These are phyloP conservation scores for Uronychia binucleata DNA, from an alignment of 73 alveolate species.

Conservation along the genomic window DNA sequence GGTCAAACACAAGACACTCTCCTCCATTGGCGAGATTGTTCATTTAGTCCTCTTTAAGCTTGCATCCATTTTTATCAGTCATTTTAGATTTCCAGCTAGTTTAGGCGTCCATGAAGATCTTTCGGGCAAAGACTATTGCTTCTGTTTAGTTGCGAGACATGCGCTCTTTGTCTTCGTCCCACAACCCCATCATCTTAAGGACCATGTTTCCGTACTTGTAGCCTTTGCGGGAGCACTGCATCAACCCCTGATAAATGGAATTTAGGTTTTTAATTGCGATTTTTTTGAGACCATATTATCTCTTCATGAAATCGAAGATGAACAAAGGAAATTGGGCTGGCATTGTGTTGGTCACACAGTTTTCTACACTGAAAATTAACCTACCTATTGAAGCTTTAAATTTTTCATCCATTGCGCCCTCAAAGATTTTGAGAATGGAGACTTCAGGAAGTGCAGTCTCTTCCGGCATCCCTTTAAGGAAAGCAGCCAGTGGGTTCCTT, in stretches of 20 bases:
- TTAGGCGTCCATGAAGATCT: slow-evolving; percentile 17
- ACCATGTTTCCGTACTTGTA: neutral
- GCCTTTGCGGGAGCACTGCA: neutral
- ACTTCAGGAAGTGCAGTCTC: slow-evolving; percentile 13
- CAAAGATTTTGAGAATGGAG: slow-evolving; percentile 25
- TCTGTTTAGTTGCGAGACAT: neutral
- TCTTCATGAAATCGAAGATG: slow-evolving; percentile 30
- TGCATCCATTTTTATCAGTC: slow-evolving; percentile 3
- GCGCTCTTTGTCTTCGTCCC: neutral
- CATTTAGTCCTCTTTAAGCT: slow-evolving; percentile 15
- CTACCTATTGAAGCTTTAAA: slow-evolving; percentile 26
- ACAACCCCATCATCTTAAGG: neutral
- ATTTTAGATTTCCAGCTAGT: slow-evolving; percentile 16
- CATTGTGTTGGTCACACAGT: slow-evolving; percentile 1
- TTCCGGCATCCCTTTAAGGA: neutral
- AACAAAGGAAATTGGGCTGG: slow-evolving; percentile 11
- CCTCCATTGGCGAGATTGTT: slow-evolving; percentile 41
- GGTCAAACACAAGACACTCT: slow-evolving; percentile 43
- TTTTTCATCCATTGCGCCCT: slow-evolving; percentile 42
- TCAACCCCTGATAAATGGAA: neutral
- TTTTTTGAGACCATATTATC: slow-evolving; percentile 56
- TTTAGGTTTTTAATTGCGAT: slow-evolving; percentile 50
- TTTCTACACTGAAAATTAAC: neutral
- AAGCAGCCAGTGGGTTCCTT: neutral
- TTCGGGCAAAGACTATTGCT: neutral